These are phyloP conservation scores for Cyclospora cayetanensis DNA, from an alignment of 169 alveolate species.

Conservation along the genomic window DNA sequence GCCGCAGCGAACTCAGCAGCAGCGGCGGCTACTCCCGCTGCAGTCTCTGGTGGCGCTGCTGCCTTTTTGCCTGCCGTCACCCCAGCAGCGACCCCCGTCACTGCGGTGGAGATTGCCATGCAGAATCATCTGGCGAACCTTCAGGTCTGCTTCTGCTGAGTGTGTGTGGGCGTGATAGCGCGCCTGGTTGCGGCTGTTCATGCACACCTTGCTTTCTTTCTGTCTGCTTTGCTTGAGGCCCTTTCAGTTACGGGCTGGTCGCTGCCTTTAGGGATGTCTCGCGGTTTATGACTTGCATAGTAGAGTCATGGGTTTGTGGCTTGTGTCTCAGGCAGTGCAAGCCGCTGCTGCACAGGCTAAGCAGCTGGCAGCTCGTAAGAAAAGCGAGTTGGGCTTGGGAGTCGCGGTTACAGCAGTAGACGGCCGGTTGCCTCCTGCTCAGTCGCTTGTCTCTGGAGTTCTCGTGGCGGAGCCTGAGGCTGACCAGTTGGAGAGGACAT, in stretches of 20 bases:
- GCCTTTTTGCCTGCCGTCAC: not conserved
- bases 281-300: not conserved
- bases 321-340: constrained; percentile 37
- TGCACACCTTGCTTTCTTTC: not conserved
- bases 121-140: constrained; percentile 46
- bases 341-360: constrained; percentile 40
- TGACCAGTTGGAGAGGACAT: not conserved
- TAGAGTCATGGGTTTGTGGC: not conserved
- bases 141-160: not conserved
- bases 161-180: not conserved
- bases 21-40: not conserved
- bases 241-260: not conserved
- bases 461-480: constrained; percentile 16
- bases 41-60: not conserved
- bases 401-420: constrained; percentile 23
- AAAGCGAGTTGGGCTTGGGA: constrained; percentile 22
- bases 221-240: not conserved
- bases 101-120: constrained; percentile 57
- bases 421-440: constrained; percentile 55
- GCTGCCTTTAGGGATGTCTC: not conserved
- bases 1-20: not conserved
- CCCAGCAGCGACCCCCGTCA: constrained; percentile 13
- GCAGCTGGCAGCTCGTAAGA: constrained; percentile 31
- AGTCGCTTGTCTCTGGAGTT: constrained; percentile 31
- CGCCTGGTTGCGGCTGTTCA: not conserved